These are phyloP conservation scores for Ophiostoma ulmi DNA, from an alignment of 2,329 filamentous ascomycete genomes.

Conservation along the genomic window DNA sequence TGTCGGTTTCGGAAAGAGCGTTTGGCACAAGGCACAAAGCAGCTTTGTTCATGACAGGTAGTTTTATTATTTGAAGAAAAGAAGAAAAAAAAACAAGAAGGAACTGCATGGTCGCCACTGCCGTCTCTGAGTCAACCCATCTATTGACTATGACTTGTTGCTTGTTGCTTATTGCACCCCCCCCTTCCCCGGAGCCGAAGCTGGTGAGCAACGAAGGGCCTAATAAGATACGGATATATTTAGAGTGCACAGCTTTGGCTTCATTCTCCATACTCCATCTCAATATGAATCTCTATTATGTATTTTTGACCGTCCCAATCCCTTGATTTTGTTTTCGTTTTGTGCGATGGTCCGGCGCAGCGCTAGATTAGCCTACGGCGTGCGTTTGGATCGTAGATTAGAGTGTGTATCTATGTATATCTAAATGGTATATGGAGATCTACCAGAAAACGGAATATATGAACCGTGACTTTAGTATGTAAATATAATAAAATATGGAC, in stretches of 20 bases:
- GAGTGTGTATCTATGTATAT: slow-evolving; percentile 11
- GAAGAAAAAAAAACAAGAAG: background rate
- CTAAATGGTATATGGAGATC: background rate
- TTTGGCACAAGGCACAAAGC: background rate
- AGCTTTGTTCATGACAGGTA: slow-evolving; percentile 2
- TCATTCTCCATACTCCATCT: background rate
- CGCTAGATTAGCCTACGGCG: slow-evolving; percentile 4
- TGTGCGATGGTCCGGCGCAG: slow-evolving; percentile 13
- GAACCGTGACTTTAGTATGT: background rate
- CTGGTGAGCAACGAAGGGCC: background rate
- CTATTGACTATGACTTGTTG: background rate
- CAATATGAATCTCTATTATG: background rate
- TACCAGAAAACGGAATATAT: background rate
- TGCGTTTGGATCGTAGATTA: slow-evolving; percentile 7
- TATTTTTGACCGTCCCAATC: background rate
- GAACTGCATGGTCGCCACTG: background rate
- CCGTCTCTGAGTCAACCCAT: background rate
- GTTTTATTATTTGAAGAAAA: background rate
- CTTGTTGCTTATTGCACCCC: background rate
- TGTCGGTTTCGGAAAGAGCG: slow-evolving; percentile 3
- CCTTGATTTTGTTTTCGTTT: slow-evolving; percentile 6
- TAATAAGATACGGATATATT: background rate
- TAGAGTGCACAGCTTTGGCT: slow-evolving; percentile 6
- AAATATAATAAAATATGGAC: background rate
- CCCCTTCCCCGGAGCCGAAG: slow-evolving; percentile 9